Evolutionary conservation across 495 filamentous ascomycete species (phyloP).

Genomic region (Penicillium alfredii): DNA sequence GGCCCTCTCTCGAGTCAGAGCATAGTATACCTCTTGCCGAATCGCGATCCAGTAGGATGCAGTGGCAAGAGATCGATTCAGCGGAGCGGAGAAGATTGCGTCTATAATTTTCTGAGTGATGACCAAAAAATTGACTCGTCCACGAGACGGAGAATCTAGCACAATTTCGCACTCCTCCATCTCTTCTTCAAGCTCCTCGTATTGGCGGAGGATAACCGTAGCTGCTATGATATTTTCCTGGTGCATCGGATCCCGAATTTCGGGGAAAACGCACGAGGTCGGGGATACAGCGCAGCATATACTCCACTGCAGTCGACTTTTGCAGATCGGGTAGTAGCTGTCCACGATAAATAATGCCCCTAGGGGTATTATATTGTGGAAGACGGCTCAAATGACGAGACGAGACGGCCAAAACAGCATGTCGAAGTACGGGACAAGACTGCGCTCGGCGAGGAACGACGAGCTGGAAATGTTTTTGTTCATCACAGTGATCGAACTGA

Average conservation of each 20-base stretch:
- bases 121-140: constrained; percentile 17
- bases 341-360: constrained; percentile 15
- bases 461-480: constrained; percentile 18
- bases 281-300: constrained; percentile 26
- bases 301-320: constrained; percentile 20
- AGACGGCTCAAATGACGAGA: constrained; percentile 18
- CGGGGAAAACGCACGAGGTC: constrained; percentile 15
- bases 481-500: constrained; percentile 28
- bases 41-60: constrained; percentile 25
- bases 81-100: constrained; percentile 16
- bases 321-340: constrained; percentile 14
- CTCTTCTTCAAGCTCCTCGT: constrained; percentile 29
- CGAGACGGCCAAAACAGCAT: constrained; percentile 23
- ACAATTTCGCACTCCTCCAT: constrained; percentile 11
- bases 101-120: constrained; percentile 24
- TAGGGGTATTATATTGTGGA: constrained; percentile 18
- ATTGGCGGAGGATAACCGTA: constrained; percentile 24
- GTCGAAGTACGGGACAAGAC: constrained; percentile 14
- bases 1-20: constrained; percentile 14
- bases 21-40: constrained; percentile 25
- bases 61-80: constrained; percentile 15
- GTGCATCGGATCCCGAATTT: constrained; percentile 11
- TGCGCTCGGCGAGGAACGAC: constrained; percentile 18
- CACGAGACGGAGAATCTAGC: neutral
- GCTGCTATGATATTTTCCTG: constrained; percentile 28